These are phyloP conservation scores for Cladobotryum mycophilum DNA, from an alignment of 2,329 filamentous ascomycete species.

Conservation along the genomic window DNA sequence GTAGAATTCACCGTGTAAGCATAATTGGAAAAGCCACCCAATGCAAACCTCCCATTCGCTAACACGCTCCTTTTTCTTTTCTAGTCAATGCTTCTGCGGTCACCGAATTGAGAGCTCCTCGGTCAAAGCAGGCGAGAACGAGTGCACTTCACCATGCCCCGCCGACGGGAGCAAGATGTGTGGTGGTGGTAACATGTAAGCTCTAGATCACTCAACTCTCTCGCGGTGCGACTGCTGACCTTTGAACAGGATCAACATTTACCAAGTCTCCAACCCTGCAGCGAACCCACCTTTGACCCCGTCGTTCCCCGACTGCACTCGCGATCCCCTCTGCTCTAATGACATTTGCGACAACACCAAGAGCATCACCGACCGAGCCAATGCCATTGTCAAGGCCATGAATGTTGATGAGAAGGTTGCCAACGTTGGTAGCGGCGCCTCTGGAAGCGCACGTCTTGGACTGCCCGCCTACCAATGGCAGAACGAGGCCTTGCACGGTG, in stretches of 20 bases:
- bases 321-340: slow-evolving; percentile 22
- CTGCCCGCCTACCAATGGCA: slow-evolving; percentile 55
- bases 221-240: too few relatives aligned
- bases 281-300: slow-evolving; percentile 10
- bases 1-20: slow-evolving; percentile 13
- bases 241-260: slow-evolving; percentile 13
- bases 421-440: slow-evolving; percentile 19
- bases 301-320: slow-evolving; percentile 20
- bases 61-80: background rate
- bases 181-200: slow-evolving; percentile 12
- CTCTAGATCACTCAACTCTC: background rate
- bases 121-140: slow-evolving; percentile 11
- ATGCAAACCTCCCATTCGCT: too few relatives aligned
- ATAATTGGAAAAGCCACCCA: background rate
- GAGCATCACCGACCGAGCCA: slow-evolving; percentile 20
- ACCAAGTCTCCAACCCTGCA: slow-evolving; percentile 9
- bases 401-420: slow-evolving; percentile 27
- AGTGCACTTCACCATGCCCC: slow-evolving; percentile 10
- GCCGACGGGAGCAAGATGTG: slow-evolving; percentile 11
- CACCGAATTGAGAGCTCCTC: slow-evolving; percentile 11
- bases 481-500: slow-evolving; percentile 57
- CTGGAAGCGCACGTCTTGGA: slow-evolving; percentile 48
- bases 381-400: slow-evolving; percentile 25
- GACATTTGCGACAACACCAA: slow-evolving; percentile 41
- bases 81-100: slow-evolving; percentile 15